phyloP scores from a whole-genome alignment of 106 monocot species.

The Apostasia shenzhenica region DNA sequence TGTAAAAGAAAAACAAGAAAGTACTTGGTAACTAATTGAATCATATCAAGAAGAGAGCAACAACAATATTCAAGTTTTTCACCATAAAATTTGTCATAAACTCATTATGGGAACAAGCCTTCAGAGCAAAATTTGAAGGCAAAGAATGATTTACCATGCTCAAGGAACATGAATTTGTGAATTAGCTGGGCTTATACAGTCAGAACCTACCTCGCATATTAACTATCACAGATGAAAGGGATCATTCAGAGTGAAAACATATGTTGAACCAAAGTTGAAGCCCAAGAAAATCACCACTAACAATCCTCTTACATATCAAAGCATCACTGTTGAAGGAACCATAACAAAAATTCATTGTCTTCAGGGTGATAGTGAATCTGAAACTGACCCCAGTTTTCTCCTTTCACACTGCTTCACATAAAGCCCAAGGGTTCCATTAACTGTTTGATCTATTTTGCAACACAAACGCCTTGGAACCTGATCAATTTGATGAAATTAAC shows the following conservation, averaged over 20 bases:
- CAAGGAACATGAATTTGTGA: not conserved
- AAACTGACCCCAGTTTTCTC: slow-evolving; percentile 51
- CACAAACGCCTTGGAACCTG: slow-evolving; percentile 79
- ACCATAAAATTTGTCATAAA: not conserved
- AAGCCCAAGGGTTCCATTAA: slow-evolving; percentile 39
- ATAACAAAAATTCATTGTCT: not conserved
- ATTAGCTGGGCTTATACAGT: not conserved
- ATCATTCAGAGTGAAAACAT: not conserved
- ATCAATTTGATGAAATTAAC: slow-evolving; percentile 6
- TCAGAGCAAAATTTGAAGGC: slow-evolving; percentile 16
- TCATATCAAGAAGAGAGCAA: too few relatives aligned
- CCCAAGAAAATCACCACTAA: not conserved
- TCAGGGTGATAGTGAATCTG: slow-evolving; percentile 37
- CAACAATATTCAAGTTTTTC: not conserved
- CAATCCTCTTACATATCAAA: slow-evolving; percentile 4
- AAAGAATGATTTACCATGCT: slow-evolving; percentile 9
- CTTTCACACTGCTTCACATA: slow-evolving; percentile 55
- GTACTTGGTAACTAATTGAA: too few relatives aligned
- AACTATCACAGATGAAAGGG: not conserved
- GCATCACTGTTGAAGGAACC: not conserved
- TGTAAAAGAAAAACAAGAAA: too few relatives aligned
- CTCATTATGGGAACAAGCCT: slow-evolving; percentile 5
- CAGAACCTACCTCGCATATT: slow-evolving; percentile 9
- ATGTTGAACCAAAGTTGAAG: not conserved
- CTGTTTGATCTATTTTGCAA: slow-evolving; percentile 37